These are phyloP conservation scores for Rhizophagus sp. DNA, from an alignment of 192 early-diverging fungal genomes.

Conservation along the genomic window DNA sequence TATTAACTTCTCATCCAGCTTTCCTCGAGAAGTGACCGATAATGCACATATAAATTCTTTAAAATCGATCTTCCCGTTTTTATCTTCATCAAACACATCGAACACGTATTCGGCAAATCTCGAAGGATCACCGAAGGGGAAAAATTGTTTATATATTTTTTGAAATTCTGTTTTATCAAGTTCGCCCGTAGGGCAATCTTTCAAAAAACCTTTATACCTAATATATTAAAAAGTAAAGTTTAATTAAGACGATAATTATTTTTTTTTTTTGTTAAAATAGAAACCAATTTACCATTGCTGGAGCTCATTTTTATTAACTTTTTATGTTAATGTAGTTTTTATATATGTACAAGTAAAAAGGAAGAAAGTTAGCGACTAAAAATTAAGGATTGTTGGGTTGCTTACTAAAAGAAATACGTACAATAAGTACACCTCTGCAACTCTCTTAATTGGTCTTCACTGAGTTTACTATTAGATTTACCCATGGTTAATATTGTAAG, in stretches of 20 bases:
- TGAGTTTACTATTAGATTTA: slow-evolving; percentile 84
- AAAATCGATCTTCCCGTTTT: slow-evolving; percentile 89
- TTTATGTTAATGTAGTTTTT: too few relatives aligned
- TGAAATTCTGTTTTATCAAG: slow-evolving; percentile 85
- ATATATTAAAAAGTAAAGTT: neutral
- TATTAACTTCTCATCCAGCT: slow-evolving; percentile 81
- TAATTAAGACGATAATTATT: neutral
- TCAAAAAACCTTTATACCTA: slow-evolving; percentile 93
- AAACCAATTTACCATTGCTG: slow-evolving; percentile 76
- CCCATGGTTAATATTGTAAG: slow-evolving; percentile 57
- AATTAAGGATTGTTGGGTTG: neutral
- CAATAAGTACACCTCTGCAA: slow-evolving; percentile 81
- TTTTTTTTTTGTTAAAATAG: neutral
- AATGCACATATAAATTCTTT: slow-evolving; percentile 89
- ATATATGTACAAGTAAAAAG: neutral
- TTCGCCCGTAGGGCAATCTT: slow-evolving; percentile 86
- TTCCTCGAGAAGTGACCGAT: slow-evolving; percentile 80
- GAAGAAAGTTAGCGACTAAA: neutral
- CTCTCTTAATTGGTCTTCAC: slow-evolving; percentile 73
- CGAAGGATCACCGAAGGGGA: slow-evolving; percentile 94
- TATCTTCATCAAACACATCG: slow-evolving; percentile 88
- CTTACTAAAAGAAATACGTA: slow-evolving; percentile 49
- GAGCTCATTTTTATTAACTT: slow-evolving; percentile 90
- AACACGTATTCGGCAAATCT: slow-evolving; percentile 91
- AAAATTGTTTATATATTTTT: slow-evolving; percentile 94